Percentiles rank a stretch among this genome's conserved stretches.
Evolutionary conservation across 371 early-diverging fungal species (phyloP).

Genomic region (Ecytonucleospora hepatopenaei): DNA sequence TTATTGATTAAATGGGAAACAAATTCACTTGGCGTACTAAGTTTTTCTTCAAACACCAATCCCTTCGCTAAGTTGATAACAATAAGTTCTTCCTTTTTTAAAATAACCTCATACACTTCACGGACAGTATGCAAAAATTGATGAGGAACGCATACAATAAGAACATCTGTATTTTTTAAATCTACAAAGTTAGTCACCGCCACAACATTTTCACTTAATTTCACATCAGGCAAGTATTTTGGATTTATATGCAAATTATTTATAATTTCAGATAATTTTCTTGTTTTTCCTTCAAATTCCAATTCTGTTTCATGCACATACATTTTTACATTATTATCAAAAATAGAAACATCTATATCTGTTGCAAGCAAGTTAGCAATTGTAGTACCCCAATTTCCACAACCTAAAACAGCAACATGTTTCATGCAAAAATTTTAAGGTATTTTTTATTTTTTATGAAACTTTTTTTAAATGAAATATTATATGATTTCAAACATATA

Average conservation of each 20-base stretch:
- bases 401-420: constrained; percentile 51
- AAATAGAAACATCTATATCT: constrained; percentile 60
- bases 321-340: constrained; percentile 69
- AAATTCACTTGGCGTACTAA: constrained; percentile 71
- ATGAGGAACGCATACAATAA: constrained; percentile 87
- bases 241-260: constrained; percentile 80
- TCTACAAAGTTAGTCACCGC: constrained; percentile 69
- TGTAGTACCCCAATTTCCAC: constrained; percentile 66
- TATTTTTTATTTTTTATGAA: no score
- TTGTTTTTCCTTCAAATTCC: constrained; percentile 61
- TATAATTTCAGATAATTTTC: constrained; percentile 78
- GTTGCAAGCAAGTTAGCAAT: constrained; percentile 78
- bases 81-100: constrained; percentile 62
- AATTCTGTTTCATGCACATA: constrained; percentile 79
- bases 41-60: constrained; percentile 57
- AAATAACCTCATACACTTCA: no score
- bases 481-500: no score
- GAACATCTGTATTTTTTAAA: constrained; percentile 66
- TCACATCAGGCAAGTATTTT: constrained; percentile 78
- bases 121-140: constrained; percentile 66
- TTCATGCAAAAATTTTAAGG: no score
- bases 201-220: constrained; percentile 71
- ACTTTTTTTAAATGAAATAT: no score
- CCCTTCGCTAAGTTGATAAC: constrained; percentile 81
- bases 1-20: constrained; percentile 67